Evolutionary conservation across 164 flowering plant genomes (phyloP).

Genomic region (Stephania japonica): DNA sequence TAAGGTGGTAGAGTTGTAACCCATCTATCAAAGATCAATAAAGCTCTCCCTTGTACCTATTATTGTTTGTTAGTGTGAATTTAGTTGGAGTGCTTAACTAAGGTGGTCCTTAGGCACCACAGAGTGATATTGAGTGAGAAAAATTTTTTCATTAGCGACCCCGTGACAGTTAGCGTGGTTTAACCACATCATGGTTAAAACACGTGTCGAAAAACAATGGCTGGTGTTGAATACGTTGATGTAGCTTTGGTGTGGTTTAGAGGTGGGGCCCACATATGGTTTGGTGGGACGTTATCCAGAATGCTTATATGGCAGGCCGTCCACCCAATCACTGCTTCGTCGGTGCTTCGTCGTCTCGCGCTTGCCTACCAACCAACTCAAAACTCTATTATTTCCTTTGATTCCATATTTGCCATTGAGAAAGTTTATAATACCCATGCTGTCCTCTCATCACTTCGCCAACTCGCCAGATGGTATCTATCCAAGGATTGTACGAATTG

Average conservation of each 20-base stretch:
- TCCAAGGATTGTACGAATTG: background rate
- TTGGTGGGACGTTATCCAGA: conserved; percentile 25
- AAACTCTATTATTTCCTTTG: background rate
- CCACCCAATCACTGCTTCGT: conserved; percentile 32
- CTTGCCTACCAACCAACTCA: conserved; percentile 1
- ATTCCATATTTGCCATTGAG: background rate
- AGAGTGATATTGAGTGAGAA: too few relatives aligned
- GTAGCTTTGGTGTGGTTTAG: background rate
- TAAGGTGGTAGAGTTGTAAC: too few relatives aligned
- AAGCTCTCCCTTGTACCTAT: too few relatives aligned
- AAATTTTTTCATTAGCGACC: too few relatives aligned
- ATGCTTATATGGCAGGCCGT: conserved; percentile 22
- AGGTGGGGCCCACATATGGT: background rate
- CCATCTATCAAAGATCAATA: too few relatives aligned
- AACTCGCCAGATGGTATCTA: background rate
- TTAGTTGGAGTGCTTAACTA: too few relatives aligned
- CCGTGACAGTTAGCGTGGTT: too few relatives aligned
- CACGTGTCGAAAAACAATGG: background rate
- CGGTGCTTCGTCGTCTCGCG: conserved; percentile 5
- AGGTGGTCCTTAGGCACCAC: too few relatives aligned
- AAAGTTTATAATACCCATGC: background rate
- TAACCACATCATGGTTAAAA: background rate
- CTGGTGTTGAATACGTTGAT: background rate
- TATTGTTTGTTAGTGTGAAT: too few relatives aligned
- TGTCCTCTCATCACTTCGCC: background rate